These are phyloP conservation scores for Alternaria dauci DNA, from an alignment of 2,329 filamentous ascomycete species.

Conservation along the genomic window DNA sequence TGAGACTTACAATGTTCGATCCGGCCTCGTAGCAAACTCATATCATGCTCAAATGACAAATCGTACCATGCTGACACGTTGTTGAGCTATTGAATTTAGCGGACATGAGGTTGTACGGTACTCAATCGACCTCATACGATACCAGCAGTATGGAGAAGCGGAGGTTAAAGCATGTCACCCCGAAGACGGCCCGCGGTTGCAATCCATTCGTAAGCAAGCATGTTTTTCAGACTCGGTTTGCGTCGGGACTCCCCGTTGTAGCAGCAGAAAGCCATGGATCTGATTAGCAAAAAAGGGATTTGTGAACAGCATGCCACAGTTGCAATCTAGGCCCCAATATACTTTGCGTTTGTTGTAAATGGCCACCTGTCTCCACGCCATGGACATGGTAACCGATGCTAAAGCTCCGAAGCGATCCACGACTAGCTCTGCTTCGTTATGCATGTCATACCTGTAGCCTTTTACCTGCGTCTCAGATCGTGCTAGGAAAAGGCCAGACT, in stretches of 20 bases:
- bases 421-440: constrained; percentile 14
- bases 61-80: neutral
- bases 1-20: neutral
- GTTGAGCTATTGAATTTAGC: neutral
- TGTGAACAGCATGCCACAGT: neutral
- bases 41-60: neutral
- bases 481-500: constrained; percentile 3
- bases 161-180: neutral
- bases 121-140: neutral
- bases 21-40: neutral
- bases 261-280: neutral
- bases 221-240: neutral
- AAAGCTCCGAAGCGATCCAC: constrained; percentile 18
- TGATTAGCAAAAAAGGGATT: neutral
- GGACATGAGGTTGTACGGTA: neutral
- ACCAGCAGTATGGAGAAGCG: constrained; percentile 2
- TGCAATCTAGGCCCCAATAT: constrained; percentile 6
- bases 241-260: neutral
- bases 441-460: constrained; percentile 25
- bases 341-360: neutral
- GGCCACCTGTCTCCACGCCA: constrained; percentile 7
- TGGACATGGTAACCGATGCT: constrained; percentile 6
- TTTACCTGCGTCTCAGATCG: constrained; percentile 16
- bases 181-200: constrained; percentile 5
- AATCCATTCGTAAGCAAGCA: neutral